Percentiles rank a stretch among this genome's conserved stretches.
These are phyloP conservation scores for Cyclanthera cordifolia DNA, from an alignment of 306 rosid genomes.

Conservation along the genomic window DNA sequence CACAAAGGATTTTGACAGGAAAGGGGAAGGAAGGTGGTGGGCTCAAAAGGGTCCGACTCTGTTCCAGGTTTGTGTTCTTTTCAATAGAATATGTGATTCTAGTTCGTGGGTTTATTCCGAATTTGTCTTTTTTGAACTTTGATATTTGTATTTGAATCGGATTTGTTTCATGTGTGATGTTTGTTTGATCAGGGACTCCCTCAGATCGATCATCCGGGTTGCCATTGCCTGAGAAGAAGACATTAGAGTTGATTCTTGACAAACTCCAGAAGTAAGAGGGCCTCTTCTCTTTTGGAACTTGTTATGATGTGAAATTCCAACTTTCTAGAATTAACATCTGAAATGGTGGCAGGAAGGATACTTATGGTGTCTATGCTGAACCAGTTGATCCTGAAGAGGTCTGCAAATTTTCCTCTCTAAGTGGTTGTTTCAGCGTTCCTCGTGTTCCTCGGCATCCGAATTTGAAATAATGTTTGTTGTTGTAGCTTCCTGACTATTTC, in stretches of 20 bases:
- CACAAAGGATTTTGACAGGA: conserved; percentile 54
- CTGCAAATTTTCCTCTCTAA: conserved; percentile 6
- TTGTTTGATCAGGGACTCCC: conserved; percentile 56
- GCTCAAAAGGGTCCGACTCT: conserved; percentile 63
- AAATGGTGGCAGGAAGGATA: conserved; percentile 78
- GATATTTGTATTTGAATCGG: not conserved
- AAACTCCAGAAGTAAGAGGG: conserved; percentile 81
- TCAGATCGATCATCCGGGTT: conserved; percentile 31
- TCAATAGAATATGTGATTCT: not conserved
- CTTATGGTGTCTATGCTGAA: conserved; percentile 89
- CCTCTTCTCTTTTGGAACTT: conserved; percentile 5
- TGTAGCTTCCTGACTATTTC: conserved; percentile 92
- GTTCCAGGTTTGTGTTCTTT: conserved; percentile 52
- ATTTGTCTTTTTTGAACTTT: not conserved
- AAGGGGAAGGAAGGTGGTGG: conserved; percentile 56
- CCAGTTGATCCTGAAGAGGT: conserved; percentile 99
- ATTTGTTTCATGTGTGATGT: not conserved
- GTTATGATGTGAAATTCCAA: not conserved
- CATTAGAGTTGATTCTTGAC: conserved; percentile 79
- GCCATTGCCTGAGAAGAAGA: conserved; percentile 80
- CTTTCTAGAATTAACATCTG: conserved; percentile 18
- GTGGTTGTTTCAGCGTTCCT: conserved; percentile 16
- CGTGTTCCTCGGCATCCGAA: conserved; percentile 12
- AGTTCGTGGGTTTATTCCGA: not conserved
- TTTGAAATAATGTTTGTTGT: conserved; percentile 22